Percentiles rank a stretch among this genome's conserved stretches.
These are phyloP conservation scores for Chaetothyriales sp. DNA, from an alignment of 2,329 filamentous ascomycete species.

Conservation along the genomic window DNA sequence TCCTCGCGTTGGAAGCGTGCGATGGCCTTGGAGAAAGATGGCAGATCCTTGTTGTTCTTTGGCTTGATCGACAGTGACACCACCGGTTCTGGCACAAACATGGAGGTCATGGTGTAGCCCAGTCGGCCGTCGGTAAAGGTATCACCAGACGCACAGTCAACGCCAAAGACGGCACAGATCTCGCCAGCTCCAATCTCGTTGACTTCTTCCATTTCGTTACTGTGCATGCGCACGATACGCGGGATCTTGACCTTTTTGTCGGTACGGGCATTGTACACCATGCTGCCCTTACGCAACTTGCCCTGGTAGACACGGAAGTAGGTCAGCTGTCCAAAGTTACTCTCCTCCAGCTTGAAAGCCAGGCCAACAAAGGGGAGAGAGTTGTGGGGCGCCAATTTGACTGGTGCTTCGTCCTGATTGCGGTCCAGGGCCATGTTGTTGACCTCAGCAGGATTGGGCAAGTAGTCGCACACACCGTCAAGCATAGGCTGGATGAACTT, in stretches of 20 bases:
- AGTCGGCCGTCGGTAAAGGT: slow-evolving; percentile 91
- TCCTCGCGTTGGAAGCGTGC: slow-evolving; percentile 97
- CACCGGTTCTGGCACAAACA: slow-evolving; percentile 93
- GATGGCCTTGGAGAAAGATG: slow-evolving; percentile 97
- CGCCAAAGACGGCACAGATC: slow-evolving; percentile 95
- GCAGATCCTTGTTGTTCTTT: slow-evolving; percentile 77
- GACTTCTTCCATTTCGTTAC: slow-evolving; percentile 98
- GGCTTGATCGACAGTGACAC: slow-evolving; percentile 96
- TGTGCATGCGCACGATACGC: slow-evolving; percentile 97
- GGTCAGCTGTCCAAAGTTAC: slow-evolving; percentile 93
- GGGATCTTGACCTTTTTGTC: slow-evolving; percentile 95
- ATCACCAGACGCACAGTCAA: slow-evolving; percentile 94
- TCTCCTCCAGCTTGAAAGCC: slow-evolving; percentile 97
- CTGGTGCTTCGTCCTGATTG: slow-evolving; percentile 58
- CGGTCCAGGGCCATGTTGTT: slow-evolving; percentile 80
- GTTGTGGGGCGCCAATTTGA: slow-evolving; percentile 85
- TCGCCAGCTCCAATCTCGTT: slow-evolving; percentile 84
- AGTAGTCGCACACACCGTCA: slow-evolving; percentile 87
- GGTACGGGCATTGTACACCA: slow-evolving; percentile 83
- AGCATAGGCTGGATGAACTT: slow-evolving; percentile 94
- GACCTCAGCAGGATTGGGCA: slow-evolving; percentile 81
- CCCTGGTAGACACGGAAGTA: slow-evolving; percentile 98
- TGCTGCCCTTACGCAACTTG: slow-evolving; percentile 69
- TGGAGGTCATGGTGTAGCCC: slow-evolving; percentile 90
- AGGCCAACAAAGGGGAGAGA: slow-evolving; percentile 85